Evolutionary conservation across 768 basidiomycete species (phyloP), one percentile per base, ranked within the genome.

Genomic region (Chalciporus sphaerocephalus): DNA sequence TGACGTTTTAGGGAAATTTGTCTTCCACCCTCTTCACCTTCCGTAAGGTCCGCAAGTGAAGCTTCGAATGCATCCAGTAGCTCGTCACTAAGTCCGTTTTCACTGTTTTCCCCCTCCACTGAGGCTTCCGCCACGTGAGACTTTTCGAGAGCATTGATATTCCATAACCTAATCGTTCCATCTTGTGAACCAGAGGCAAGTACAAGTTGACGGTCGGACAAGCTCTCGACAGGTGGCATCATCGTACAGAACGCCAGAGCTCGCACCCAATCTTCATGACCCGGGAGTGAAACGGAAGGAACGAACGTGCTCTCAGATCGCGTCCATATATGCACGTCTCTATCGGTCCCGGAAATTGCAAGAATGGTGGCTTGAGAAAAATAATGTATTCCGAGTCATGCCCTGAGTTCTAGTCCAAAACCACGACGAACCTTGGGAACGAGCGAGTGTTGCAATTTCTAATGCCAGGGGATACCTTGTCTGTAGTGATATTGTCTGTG

Each of bases 181-280:
- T 99, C 96, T 67, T 98, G 96, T 8, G 93, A 94, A 1, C 92
- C 96, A 18, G 93, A 94, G 1, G 96, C 94, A 28, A 99, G 73
- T 0, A 87, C 61, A 7, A 97, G 72, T 23, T 74, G 68, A n/a
- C 74, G 69, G 25, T 43, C 25, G 15, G 37, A 21, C 38, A 35
- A 23, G 2, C 18, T 5, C 6, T 20, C 53, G 2, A 64, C 58
- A 4, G 61, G 49, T 5, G 56, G 50, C 15, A 44, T 37, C 10
- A 73, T 66, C 1, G 55, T 34, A 36, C 71, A 71, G 63, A 97
- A 92, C 2, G 83, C 76, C 28, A 98, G 77, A 48, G 81, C 74
- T 42, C 87, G 82, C 43, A 98, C 76, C 96, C 96, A 99, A 58
- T 99, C 95, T 73, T 96, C 90, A 58, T 99, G 96, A 2, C 96